These are phyloP conservation scores for Chimonanthus salicifolius DNA, from an alignment of 164 flowering plant genomes.

Conservation along the genomic window DNA sequence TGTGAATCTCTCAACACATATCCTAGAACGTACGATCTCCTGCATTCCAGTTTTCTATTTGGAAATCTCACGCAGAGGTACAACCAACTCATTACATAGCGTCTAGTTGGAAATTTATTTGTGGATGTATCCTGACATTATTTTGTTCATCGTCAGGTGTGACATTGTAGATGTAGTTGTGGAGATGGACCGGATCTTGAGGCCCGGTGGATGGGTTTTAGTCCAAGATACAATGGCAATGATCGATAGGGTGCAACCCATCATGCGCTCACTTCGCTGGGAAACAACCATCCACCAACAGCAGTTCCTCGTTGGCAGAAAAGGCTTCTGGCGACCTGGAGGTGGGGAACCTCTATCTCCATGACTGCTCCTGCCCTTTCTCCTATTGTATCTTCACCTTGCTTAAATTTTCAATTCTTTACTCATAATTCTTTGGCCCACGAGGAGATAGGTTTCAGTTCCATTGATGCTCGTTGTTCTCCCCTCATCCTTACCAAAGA, in stretches of 20 bases:
- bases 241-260: constrained; percentile 41
- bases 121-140: neutral
- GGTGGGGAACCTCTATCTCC: constrained; percentile 6
- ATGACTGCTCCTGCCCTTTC: neutral
- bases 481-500: neutral
- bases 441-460: neutral
- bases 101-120: neutral
- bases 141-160: constrained; percentile 40
- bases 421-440: neutral
- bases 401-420: neutral
- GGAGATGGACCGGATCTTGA: constrained; percentile 78
- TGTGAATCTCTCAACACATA: constrained; percentile 84
- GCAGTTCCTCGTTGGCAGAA: constrained; percentile 62
- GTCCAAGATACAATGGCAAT: constrained; percentile 54
- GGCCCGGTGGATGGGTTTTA: constrained; percentile 77
- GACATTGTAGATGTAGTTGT: constrained; percentile 52
- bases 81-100: neutral
- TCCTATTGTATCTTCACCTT: neutral
- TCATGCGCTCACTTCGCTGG: constrained; percentile 82
- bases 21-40: constrained; percentile 86
- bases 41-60: constrained; percentile 71
- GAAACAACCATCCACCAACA: constrained; percentile 36
- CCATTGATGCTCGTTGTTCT: neutral
- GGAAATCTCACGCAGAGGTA: constrained; percentile 57
- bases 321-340: constrained; percentile 75